Percentiles rank a stretch among this genome's conserved stretches.
These are phyloP conservation scores for Nyssa sinensis DNA, from an alignment of 148 eudicot species.

Conservation along the genomic window DNA sequence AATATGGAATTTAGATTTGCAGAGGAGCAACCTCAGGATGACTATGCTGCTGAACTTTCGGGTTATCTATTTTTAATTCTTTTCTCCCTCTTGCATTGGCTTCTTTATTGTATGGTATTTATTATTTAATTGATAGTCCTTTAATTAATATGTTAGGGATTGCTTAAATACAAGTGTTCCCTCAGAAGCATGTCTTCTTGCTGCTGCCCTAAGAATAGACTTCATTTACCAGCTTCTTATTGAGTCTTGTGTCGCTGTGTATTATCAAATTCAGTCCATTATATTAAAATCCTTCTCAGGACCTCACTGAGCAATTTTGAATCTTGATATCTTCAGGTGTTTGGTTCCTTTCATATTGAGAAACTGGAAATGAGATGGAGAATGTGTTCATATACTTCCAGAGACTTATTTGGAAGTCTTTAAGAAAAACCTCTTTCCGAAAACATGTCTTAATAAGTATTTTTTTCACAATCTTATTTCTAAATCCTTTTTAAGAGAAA, in stretches of 20 bases:
- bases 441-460: neutral
- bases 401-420: neutral
- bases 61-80: constrained; percentile 38
- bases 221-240: neutral
- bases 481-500: neutral
- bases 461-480: no score
- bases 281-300: neutral
- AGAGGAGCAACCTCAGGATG: constrained; percentile 97
- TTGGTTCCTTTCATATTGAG: neutral
- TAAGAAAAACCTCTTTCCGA: neutral
- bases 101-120: neutral
- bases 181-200: neutral
- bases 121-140: neutral
- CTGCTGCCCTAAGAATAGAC: neutral
- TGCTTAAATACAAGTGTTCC: neutral
- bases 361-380: neutral
- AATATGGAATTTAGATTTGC: constrained; percentile 94
- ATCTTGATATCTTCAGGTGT: neutral
- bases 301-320: neutral
- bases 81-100: constrained; percentile 6
- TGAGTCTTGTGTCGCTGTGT: no score
- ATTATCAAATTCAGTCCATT: neutral
- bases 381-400: neutral
- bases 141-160: neutral
- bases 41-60: constrained; percentile 96